Conservation (phyloP, 2,329 filamentous ascomycete species). For the Cercospora zeae-maydis region DNA sequence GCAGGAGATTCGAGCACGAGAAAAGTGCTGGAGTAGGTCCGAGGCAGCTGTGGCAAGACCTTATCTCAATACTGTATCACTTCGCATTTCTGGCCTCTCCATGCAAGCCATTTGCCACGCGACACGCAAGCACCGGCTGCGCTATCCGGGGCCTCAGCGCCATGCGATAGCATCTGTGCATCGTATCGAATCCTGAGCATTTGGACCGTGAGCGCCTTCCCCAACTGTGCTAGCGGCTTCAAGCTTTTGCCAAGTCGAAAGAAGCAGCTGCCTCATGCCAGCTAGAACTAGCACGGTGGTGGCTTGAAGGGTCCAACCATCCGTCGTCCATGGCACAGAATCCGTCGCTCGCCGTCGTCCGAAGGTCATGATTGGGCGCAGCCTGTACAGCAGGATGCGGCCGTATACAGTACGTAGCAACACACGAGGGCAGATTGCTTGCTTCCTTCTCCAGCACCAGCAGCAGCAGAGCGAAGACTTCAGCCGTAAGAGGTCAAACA, state of each 20-base stretch:
- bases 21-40: neutral
- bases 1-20: neutral
- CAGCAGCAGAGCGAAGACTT: no score
- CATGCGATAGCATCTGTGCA: neutral
- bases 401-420: neutral
- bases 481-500: no score
- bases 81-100: neutral
- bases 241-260: slow-evolving; percentile 2
- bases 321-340: no score
- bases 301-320: no score
- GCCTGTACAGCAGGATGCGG: neutral
- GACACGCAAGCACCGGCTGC: neutral
- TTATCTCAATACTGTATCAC: neutral
- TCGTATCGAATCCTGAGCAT: neutral
- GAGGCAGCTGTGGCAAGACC: neutral
- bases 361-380: neutral
- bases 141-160: no score
- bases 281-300: neutral
- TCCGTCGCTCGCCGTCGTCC: neutral
- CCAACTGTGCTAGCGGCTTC: neutral
- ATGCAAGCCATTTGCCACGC: neutral
- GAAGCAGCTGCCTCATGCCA: neutral
- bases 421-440: neutral
- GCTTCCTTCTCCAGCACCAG: no score
- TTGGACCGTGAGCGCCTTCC: neutral